Conservation (phyloP, 768 basidiomycete species). For the Termitomyces sp. region DNA sequence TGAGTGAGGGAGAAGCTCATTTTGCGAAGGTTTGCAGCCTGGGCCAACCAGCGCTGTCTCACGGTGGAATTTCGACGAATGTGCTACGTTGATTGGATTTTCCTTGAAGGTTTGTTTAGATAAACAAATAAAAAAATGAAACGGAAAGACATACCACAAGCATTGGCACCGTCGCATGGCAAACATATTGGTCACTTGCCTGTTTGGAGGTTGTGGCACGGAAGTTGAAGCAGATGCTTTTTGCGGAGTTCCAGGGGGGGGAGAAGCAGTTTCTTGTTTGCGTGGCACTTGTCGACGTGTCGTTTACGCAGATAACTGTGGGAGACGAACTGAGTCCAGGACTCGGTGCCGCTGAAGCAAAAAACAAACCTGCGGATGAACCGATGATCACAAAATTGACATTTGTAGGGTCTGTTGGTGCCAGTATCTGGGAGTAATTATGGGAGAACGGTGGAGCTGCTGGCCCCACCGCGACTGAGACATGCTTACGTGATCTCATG, state of each 20-base stretch:
- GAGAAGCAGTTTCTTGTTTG: slow-evolving; percentile 60
- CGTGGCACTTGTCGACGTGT: slow-evolving; percentile 87
- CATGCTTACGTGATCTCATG: slow-evolving; percentile 83
- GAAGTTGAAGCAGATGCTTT: slow-evolving; percentile 68
- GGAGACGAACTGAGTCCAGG: not conserved
- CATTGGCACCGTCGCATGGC: slow-evolving; percentile 78
- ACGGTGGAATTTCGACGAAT: slow-evolving; percentile 78
- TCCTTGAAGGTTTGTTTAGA: slow-evolving; percentile 36
- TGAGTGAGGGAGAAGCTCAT: slow-evolving; percentile 32
- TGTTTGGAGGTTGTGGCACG: slow-evolving; percentile 79
- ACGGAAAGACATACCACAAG: slow-evolving; percentile 57
- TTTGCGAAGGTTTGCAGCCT: slow-evolving; percentile 45
- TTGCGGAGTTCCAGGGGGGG: slow-evolving; percentile 44
- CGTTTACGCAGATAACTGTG: slow-evolving; percentile 78
- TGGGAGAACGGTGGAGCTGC: slow-evolving; percentile 22
- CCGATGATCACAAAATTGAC: slow-evolving; percentile 85
- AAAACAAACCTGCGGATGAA: slow-evolving; percentile 72
- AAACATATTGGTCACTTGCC: slow-evolving; percentile 85
- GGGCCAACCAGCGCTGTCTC: slow-evolving; percentile 79
- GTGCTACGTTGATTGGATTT: slow-evolving; percentile 79
- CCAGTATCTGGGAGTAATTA: slow-evolving; percentile 64
- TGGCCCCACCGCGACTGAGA: not conserved
- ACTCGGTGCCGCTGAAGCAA: not conserved
- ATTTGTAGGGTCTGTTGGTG: slow-evolving; percentile 88
- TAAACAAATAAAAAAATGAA: not conserved